phyloP scores from a whole-genome alignment of 1,284 basidiomycete species.

The Naganishia sp. region DNA sequence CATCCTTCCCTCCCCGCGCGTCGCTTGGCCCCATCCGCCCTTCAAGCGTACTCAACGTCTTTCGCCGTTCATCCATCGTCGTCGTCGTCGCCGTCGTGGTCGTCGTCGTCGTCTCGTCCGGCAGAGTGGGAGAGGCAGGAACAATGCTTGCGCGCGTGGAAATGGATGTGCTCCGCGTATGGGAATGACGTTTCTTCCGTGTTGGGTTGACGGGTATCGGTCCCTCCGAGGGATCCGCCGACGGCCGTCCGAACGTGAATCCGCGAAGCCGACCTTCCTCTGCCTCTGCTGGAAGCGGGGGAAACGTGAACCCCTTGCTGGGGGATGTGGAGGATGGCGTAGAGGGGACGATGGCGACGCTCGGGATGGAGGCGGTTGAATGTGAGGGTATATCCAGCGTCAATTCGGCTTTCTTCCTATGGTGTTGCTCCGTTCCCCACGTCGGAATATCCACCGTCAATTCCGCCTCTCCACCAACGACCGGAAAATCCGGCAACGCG shows the following conservation, averaged over 20 bases:
- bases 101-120: neutral
- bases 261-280: constrained; percentile 2
- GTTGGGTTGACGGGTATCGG: neutral
- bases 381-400: neutral
- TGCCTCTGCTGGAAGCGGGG: neutral
- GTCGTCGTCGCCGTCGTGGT: neutral
- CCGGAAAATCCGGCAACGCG: neutral
- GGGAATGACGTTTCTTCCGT: constrained; percentile 11
- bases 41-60: constrained; percentile 14
- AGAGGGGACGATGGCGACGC: neutral
- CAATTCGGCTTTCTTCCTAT: neutral
- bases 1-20: neutral
- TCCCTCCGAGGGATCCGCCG: neutral
- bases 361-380: neutral
- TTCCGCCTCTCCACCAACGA: neutral
- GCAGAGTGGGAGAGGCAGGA: neutral
- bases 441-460: neutral
- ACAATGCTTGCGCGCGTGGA: constrained; percentile 16
- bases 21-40: neutral
- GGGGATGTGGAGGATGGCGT: neutral
- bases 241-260: neutral
- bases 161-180: constrained; percentile 18
- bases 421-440: neutral
- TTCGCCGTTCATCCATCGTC: constrained; percentile 3
- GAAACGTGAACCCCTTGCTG: neutral